A percentile compares a stretch with the other conserved stretches of the same genome.
These are phyloP conservation scores for Lactarius pseudohatsudake DNA, from an alignment of 768 basidiomycete genomes.

Conservation along the genomic window DNA sequence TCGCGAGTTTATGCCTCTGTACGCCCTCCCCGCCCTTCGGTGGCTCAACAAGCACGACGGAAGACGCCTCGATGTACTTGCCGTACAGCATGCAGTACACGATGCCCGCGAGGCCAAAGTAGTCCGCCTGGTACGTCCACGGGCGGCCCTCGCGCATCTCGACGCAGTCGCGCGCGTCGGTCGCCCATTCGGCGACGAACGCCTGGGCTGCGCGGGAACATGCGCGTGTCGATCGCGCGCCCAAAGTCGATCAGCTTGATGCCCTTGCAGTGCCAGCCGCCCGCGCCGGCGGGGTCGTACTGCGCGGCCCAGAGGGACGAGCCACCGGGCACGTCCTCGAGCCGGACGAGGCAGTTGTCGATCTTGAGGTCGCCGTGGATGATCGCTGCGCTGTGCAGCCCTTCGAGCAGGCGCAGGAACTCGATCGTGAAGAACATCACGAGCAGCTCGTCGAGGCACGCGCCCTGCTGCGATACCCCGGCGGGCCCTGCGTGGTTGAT, in stretches of 20 bases:
- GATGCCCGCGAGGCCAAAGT: conserved; percentile 93
- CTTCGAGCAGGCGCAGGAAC: conserved; percentile 78
- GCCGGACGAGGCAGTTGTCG: conserved; percentile 94
- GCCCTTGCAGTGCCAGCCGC: conserved; percentile 87
- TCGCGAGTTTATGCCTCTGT: conserved; percentile 58
- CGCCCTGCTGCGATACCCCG: conserved; percentile 77
- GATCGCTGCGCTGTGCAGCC: conserved; percentile 77
- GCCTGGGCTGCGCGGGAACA: conserved; percentile 82
- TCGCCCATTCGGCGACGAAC: conserved; percentile 85
- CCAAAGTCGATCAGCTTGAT: conserved; percentile 96
- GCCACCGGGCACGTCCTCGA: conserved; percentile 78
- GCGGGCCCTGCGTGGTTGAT: conserved; percentile 81
- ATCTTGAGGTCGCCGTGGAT: conserved; percentile 99
- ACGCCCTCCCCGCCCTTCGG: conserved; percentile 32
- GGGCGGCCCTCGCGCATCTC: conserved; percentile 81
- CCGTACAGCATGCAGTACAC: conserved; percentile 96
- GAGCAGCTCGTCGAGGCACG: conserved; percentile 86
- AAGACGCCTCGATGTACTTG: conserved; percentile 84
- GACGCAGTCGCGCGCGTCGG: conserved; percentile 88
- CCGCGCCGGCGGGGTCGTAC: conserved; percentile 78
- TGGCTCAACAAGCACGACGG: conserved; percentile 43
- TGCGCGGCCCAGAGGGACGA: conserved; percentile 64
- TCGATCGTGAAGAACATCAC: conserved; percentile 96
- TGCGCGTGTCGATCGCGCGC: conserved; percentile 81
- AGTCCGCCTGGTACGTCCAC: conserved; percentile 97